phyloP scores from a whole-genome alignment of 495 filamentous ascomycete genomes.

The Aeminium ludgeri region DNA sequence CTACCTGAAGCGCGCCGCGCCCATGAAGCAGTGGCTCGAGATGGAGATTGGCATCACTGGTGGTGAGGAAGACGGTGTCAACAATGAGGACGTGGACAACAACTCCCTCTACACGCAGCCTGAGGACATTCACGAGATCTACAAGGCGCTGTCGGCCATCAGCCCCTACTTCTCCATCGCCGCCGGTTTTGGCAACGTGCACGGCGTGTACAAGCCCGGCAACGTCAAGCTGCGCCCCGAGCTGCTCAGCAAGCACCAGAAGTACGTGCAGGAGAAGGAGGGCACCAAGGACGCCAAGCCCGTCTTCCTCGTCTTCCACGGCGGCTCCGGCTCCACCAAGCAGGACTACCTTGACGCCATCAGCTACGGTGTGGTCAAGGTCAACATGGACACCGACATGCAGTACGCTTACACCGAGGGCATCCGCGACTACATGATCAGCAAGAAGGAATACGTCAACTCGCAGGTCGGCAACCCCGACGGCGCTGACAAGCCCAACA shows the following conservation, averaged over 20 bases:
- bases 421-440: constrained; percentile 81
- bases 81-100: constrained; percentile 85
- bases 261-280: constrained; percentile 63
- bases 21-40: constrained; percentile 97
- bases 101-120: constrained; percentile 93
- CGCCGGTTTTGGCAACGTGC: constrained; percentile 95
- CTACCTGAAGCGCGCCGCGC: constrained; percentile 78
- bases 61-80: constrained; percentile 88
- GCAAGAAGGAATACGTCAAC: constrained; percentile 87
- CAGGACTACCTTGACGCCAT: constrained; percentile 78
- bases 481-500: constrained; percentile 92
- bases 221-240: constrained; percentile 93
- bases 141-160: constrained; percentile 36
- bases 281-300: constrained; percentile 59
- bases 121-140: constrained; percentile 23
- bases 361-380: constrained; percentile 89
- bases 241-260: constrained; percentile 87
- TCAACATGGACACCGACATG: constrained; percentile 83
- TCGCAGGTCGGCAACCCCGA: constrained; percentile 86
- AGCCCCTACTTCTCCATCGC: constrained; percentile 94
- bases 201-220: constrained; percentile 97
- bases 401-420: constrained; percentile 77
- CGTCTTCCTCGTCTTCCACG: constrained; percentile 98
- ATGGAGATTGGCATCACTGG: constrained; percentile 96
- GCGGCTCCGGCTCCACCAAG: constrained; percentile 80